Evolutionary conservation across 305 asterid species (phyloP), one percentile per base, ranked within the genome.

Genomic region (Fraxinus xanthoxyloides): DNA sequence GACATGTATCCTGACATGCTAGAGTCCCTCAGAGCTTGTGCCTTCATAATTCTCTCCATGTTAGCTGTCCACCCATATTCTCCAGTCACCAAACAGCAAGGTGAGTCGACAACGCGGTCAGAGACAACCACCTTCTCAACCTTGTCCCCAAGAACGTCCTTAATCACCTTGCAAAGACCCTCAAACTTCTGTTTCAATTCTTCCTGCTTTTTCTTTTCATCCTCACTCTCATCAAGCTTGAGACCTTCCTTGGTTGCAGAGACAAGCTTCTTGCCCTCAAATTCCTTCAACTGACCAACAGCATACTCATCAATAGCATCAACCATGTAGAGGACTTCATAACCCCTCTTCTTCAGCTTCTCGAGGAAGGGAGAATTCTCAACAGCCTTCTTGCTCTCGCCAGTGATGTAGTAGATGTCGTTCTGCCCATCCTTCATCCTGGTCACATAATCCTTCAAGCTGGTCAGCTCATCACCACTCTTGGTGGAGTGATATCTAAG

Each of bases 251-350:
- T 92, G 65, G 96, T 92, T 0, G 96, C 94, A 35, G 95, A 92
- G 0, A 92, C 95, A 12, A 92, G 93, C 85, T 90, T 92, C 77
- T 92, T 92, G 9, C 97, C 97, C 85, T 92, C 97, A 30, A 90
- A 92, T 46, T 82, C 88, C 88, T 85, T 85, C 72, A 85, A 13
- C 81, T 82, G 87, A 63, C 85, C 87, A 10, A 85, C 46, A 7
- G 83, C 82, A 43, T 85, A 85, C 77, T 85, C 88, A 40, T 85
- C 88, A 26, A 82, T 85, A 17, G 88, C 86, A 82, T 85, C 88
- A 76, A 85, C 88, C 88, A 82, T 85, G 86, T 73, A 85, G 10
- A 85, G 78, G 31, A 85, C 84, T 61, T 85, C 86, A 48, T 79
- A 82, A 0, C 88, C 86, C 72, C 80, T 85, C 80, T 85, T 85